These are phyloP conservation scores for Aspergillus ibericus DNA, from an alignment of 2,329 filamentous ascomycete genomes.

Conservation along the genomic window DNA sequence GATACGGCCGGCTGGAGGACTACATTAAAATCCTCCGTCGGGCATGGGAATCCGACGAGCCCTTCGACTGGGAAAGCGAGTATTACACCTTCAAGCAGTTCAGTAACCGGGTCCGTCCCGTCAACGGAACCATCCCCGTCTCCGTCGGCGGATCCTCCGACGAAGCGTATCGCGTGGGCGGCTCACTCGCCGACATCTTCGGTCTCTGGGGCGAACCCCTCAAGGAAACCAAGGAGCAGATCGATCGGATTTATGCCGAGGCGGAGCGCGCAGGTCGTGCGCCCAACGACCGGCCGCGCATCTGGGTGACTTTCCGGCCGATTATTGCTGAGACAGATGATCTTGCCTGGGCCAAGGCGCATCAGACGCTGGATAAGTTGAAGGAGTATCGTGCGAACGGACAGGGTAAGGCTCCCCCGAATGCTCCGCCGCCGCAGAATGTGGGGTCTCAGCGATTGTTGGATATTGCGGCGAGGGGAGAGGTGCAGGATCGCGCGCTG, in stretches of 20 bases:
- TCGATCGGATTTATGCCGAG: conserved; percentile 60
- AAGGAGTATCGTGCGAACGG: conserved; percentile 45
- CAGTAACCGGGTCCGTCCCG: conserved; percentile 55
- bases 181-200: conserved; percentile 61
- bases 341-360: conserved; percentile 62
- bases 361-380: conserved; percentile 56
- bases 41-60: conserved; percentile 57
- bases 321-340: conserved; percentile 63
- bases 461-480: conserved; percentile 54
- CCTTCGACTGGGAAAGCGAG: conserved; percentile 62
- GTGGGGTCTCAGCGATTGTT: conserved; percentile 60
- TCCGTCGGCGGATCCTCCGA: conserved; percentile 61
- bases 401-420: conserved; percentile 29
- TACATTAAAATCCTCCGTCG: conserved; percentile 62
- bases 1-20: conserved; percentile 60
- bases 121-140: conserved; percentile 56
- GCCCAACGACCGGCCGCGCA: conserved; percentile 56
- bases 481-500: conserved; percentile 62
- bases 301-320: conserved; percentile 66
- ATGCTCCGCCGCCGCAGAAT: conserved; percentile 53
- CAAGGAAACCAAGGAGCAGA: conserved; percentile 64
- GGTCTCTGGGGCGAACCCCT: conserved; percentile 65
- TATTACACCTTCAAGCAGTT: conserved; percentile 63
- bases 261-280: conserved; percentile 57
- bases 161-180: conserved; percentile 61